Percentiles rank a stretch among this genome's conserved stretches.
Conservation (phyloP, 371 early-diverging fungal genomes). For the Syncephalastrum monosporum region DNA sequence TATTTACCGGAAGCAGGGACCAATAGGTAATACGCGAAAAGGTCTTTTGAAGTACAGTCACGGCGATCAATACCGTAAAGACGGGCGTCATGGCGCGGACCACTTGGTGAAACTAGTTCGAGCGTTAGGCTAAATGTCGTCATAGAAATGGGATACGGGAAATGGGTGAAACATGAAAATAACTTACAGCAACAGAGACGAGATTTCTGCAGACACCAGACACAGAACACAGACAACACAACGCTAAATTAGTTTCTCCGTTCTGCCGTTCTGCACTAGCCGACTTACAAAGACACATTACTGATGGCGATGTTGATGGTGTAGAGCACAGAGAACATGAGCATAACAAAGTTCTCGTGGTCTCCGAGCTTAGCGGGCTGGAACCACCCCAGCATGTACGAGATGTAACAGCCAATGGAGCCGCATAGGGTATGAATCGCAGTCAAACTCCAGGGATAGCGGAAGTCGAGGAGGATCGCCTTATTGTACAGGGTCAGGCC, state of each 20-base stretch:
- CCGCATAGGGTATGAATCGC: constrained; percentile 80
- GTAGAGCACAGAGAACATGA: constrained; percentile 82
- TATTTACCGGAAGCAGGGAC: constrained; percentile 61
- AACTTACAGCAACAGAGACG: constrained; percentile 53
- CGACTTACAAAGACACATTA: constrained; percentile 77
- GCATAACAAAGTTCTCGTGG: constrained; percentile 67
- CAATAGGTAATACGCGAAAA: constrained; percentile 60
- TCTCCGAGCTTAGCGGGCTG: constrained; percentile 55
- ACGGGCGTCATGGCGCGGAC: constrained; percentile 87
- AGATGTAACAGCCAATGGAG: constrained; percentile 62
- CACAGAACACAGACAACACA: neutral
- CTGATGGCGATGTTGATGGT: constrained; percentile 88
- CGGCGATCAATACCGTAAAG: constrained; percentile 72
- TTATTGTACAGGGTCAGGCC: constrained; percentile 86
- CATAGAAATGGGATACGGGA: no score
- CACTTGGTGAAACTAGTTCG: constrained; percentile 74
- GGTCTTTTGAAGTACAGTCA: constrained; percentile 54
- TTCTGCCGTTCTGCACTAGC: neutral
- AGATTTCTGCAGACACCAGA: constrained; percentile 33
- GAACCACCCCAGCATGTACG: constrained; percentile 57
- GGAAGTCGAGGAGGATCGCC: constrained; percentile 73
- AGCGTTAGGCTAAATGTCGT: neutral
- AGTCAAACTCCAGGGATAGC: constrained; percentile 88
- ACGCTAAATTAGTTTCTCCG: constrained; percentile 2
- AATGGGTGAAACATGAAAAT: neutral